Evolutionary conservation across 805 yeast genomes (phyloP), one percentile per base, ranked within the genome.

Genomic region (Kregervanrija pseudodelftensis): DNA sequence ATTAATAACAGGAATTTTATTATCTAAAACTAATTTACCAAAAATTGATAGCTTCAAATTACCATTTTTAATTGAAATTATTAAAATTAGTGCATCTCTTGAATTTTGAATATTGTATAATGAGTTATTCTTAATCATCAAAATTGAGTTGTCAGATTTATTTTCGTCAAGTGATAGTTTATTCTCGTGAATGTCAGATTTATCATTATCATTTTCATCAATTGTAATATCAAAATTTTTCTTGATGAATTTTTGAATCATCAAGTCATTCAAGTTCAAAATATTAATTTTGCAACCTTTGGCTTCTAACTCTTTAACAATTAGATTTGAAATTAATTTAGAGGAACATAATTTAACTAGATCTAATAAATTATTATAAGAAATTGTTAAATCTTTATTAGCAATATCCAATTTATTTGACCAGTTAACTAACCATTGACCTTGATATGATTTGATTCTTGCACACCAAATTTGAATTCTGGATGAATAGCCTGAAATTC

Each of bases 381-480:
- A 57, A 36, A 56, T 52, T 36, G 56, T 54, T 9, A 43, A 34
- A n/a, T 53, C 57, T 17, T 49, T 40, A 2, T 46, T 39, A 11
- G 41, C 40, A 4, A 53, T n/a, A 17, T 49, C 30, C 5, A 58
- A 48, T 12, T 62, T 56, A 40, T 70, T 72, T 13, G 66, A 63
- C 81, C 80, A 77, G 42, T 70, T 70, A n/a, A 77, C 58, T 22
- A 66, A 64, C 82, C 83, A 77, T 43, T 72, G 76, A 5, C 80
- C 80, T 41, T 70, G 65, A 11, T 69, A 58, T 3, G 77, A 68
- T 49, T 65, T 69, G 40, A 77, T 68, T 37, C 76, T 61, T 8
- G 79, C 70, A 15, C 76, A 77, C 76, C 76, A 76, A 76, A 80
- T 73, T 44, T 64, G 65, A 8, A 69, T 61, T 28, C 57, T 62